Conservation (phyloP, 768 basidiomycete species). For the Naganishia vishniacii region DNA sequence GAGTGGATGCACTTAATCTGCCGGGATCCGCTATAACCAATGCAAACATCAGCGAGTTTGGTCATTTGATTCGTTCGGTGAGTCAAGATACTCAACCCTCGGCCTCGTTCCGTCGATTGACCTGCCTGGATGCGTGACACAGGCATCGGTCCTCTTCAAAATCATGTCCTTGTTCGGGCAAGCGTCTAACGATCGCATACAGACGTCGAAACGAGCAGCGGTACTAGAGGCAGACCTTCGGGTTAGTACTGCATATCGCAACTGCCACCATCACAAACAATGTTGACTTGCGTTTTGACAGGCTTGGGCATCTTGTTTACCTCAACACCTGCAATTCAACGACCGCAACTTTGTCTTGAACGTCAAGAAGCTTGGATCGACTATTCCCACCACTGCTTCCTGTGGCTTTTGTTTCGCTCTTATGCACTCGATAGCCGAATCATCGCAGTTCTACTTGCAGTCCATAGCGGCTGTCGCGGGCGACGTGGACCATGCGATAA, state of each 20-base stretch:
- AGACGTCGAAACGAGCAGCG: slow-evolving; percentile 9
- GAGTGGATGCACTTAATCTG: slow-evolving; percentile 20
- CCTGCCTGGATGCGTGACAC: no score
- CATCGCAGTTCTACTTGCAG: slow-evolving; percentile 47
- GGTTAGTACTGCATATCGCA: slow-evolving; percentile 31
- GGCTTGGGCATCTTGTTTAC: slow-evolving; percentile 42
- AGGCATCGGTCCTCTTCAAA: slow-evolving; percentile 41
- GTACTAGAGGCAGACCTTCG: slow-evolving; percentile 38
- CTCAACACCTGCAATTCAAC: slow-evolving; percentile 41
- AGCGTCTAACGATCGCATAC: background rate
- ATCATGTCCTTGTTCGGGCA: slow-evolving; percentile 36
- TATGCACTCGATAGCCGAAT: slow-evolving; percentile 47
- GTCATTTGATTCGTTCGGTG: slow-evolving; percentile 45
- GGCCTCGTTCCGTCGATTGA: no score
- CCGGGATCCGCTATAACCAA: slow-evolving; percentile 10
- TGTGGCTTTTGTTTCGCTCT: slow-evolving; percentile 43
- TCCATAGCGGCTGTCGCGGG: slow-evolving; percentile 35
- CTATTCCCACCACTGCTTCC: slow-evolving; percentile 32
- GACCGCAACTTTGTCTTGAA: slow-evolving; percentile 36
- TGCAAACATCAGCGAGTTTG: slow-evolving; percentile 43
- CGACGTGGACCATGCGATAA: slow-evolving; percentile 23
- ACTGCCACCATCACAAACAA: no score
- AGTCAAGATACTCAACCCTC: slow-evolving; percentile 26
- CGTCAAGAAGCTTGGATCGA: slow-evolving; percentile 32
- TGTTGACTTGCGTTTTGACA: no score